Evolutionary conservation across 2,329 filamentous ascomycete genomes (phyloP), one percentile per base, ranked within the genome.

Genomic region (Ceratocystis harringtonii): DNA sequence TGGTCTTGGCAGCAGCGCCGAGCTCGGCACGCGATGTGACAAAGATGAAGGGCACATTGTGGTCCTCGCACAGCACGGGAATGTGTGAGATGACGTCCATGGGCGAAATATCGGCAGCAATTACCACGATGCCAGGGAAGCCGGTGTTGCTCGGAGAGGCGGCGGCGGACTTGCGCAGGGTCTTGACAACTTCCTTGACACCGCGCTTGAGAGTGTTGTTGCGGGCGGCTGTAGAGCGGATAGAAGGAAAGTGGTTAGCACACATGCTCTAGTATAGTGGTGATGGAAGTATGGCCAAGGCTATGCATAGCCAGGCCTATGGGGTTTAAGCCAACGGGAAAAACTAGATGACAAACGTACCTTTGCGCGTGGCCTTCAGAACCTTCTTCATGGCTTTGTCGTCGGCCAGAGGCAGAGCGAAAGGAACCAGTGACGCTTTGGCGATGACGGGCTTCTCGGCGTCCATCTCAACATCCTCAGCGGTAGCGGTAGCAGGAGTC

Each of bases 61-160:
- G 92, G 78, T 97, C 92, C 79, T 99, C 94, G 82, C 94, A 97
- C 67, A 97, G 87, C 66, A 99, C 89, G 72, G 94, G 94, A 70
- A 99, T 89, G 79, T 99, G 94, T 68, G 90, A 94, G 79, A 99
- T 96, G 75, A 99, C 94, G 77, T 99, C 94, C 86, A 94, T 92
- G 70, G 94, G 94, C 64, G 90, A 96, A 79, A 99, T 97, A 77
- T 99, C 94, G 71, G 90, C 94, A 44, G 94, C 94, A 71, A 99
- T 90, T 75, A 99, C 81, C 72, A 96, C 90, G 70, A 99, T 82
- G 70, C 85, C 82, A 57, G 89, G 86, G 72, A 85, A 80, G 64
- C 82, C 75, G 63, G 82, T 79, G 73, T 83, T 79, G 69, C 84
- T 81, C 68, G 84, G 82, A n/a, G 84, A 83, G 66, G 85, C 83